Evolutionary conservation across 2,329 filamentous ascomycete genomes (phyloP).

Genomic region (Apiospora arundinis): DNA sequence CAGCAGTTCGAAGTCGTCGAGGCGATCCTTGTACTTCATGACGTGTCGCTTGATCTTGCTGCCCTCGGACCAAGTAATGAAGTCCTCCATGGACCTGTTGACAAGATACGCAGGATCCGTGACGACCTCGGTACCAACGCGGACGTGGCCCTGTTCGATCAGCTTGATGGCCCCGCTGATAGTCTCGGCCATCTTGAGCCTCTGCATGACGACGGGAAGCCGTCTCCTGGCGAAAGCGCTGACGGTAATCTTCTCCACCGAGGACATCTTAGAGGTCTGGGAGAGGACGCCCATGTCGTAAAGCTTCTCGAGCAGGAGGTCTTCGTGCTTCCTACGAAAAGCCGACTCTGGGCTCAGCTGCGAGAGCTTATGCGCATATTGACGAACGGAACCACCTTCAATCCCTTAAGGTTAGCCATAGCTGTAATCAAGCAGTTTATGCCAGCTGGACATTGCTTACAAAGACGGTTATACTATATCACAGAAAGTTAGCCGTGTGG

Average conservation of each 20-base stretch:
- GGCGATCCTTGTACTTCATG: slow-evolving; percentile 90
- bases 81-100: slow-evolving; percentile 90
- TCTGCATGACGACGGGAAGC: slow-evolving; percentile 88
- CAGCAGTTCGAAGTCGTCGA: slow-evolving; percentile 94
- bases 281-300: slow-evolving; percentile 89
- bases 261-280: slow-evolving; percentile 76
- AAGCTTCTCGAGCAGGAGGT: slow-evolving; percentile 87
- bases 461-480: slow-evolving; percentile 52
- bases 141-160: slow-evolving; percentile 91
- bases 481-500: neutral
- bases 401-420: slow-evolving; percentile 27
- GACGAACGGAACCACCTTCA: slow-evolving; percentile 58
- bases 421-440: neutral
- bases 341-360: slow-evolving; percentile 81
- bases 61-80: slow-evolving; percentile 93
- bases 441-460: neutral
- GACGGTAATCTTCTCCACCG: slow-evolving; percentile 90
- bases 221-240: slow-evolving; percentile 84
- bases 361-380: slow-evolving; percentile 87
- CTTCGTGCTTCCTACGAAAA: slow-evolving; percentile 82
- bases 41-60: slow-evolving; percentile 98
- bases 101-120: slow-evolving; percentile 91
- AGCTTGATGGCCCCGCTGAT: slow-evolving; percentile 84
- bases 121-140: slow-evolving; percentile 72
- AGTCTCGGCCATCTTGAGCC: slow-evolving; percentile 89